Base-by-base conservation (phyloP, 1,139 yeast genomes). In the Yamadazyma triangularis region DNA sequence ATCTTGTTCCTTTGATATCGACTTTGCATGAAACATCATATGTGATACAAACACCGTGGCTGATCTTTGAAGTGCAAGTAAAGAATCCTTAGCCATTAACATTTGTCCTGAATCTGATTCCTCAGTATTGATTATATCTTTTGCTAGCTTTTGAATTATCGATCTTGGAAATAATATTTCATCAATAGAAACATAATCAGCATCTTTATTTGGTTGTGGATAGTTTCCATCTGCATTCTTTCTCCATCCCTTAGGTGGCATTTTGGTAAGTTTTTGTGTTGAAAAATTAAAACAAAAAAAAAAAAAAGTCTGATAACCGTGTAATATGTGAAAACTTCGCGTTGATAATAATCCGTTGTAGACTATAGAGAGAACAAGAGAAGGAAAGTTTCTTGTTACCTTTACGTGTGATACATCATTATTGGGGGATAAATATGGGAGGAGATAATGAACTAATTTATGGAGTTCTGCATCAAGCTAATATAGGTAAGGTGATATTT, bases 181-280 rank as follows among this genome's bases (percentile, higher is more conserved):
- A 33, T 81, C 87, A 8, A 82, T 79, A 0, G 86, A 74, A 4
- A 77, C 66, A 31, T 66, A 60, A 33, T 79, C 86, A 12, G 68
- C 63, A 21, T 77, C 80, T 34, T 70, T 67, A n/a, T 63, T 64
- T 7, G 77, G 63, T 28, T 51, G 64, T 1, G 80, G 80, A 39
- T 70, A 73, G 24, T 73, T 70, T 5, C 83, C 86, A 33, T 78
- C 86, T 2, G 81, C 77, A 48, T 77, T 81, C 50, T 79, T 81
- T 60, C 84, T 79, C 88, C 87, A 80, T 27, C 88, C 87, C 54
- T 81, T 81, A 50, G 88, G 88, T 39, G 91, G 88, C 91, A 81
- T 81, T 10, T 26, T 18, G n/a, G n/a, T n/a, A n/a, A n/a, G n/a
- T n/a, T n/a, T n/a, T n/a, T n/a, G n/a, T n/a, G n/a, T 9, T 12